These are phyloP conservation scores for Alnus glutinosa DNA, from an alignment of 306 rosid genomes.

Conservation along the genomic window DNA sequence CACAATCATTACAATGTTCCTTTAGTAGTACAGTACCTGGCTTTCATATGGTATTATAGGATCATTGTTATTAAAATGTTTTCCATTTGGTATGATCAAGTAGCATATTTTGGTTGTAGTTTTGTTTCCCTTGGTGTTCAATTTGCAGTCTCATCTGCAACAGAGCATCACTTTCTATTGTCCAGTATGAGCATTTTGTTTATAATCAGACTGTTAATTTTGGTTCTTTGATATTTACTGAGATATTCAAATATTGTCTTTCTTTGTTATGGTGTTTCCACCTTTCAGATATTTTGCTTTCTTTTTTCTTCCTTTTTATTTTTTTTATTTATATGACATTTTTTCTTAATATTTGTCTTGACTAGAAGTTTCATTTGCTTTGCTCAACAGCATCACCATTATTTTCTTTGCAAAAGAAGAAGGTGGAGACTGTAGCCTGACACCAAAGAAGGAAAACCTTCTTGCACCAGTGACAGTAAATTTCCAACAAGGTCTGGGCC, in stretches of 20 bases:
- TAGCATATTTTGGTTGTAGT: neutral
- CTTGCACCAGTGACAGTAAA: conserved; percentile 64
- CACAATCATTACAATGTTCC: neutral
- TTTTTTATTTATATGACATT: neutral
- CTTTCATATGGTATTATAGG: neutral
- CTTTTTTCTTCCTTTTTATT: conserved; percentile 1
- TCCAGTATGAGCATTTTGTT: neutral
- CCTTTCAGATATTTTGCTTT: neutral
- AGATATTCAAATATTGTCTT: neutral
- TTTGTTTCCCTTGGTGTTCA: neutral
- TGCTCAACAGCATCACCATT: conserved; percentile 66
- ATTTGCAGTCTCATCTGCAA: neutral
- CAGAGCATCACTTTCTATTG: neutral
- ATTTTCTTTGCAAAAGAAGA: conserved; percentile 97
- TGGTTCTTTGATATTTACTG: neutral
- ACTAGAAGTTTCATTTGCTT: conserved; percentile 28
- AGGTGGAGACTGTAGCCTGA: conserved; percentile 70
- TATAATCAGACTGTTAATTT: neutral
- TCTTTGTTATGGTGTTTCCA: neutral
- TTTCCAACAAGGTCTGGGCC: conserved; percentile 90
- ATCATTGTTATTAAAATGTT: neutral
- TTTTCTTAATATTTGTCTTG: conserved; percentile 21
- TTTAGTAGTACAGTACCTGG: neutral
- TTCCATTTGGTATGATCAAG: neutral
- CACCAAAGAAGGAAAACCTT: conserved; percentile 57